Evolutionary conservation across 257 asterid species (phyloP).

Genomic region (Craterostigma plantagineum): DNA sequence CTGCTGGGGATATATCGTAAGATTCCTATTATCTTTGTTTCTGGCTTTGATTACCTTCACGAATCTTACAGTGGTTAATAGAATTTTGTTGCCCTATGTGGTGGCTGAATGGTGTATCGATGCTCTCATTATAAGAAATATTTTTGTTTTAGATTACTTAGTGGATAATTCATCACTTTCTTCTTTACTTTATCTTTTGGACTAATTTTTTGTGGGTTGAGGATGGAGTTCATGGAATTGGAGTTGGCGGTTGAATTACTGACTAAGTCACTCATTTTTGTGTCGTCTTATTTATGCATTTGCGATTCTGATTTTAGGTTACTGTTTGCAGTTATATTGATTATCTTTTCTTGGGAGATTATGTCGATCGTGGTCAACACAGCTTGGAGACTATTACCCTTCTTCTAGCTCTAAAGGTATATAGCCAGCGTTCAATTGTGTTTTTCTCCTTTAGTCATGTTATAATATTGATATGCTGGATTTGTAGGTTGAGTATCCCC

Average conservation of each 20-base stretch:
- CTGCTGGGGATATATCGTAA: conserved; percentile 92
- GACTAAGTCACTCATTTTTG: no score
- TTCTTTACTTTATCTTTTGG: no score
- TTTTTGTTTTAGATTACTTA: no score
- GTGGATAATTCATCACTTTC: no score
- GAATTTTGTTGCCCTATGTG: no score
- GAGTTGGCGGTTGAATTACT: no score
- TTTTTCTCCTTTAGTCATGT: not conserved
- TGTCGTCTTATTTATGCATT: no score
- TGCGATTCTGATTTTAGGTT: no score
- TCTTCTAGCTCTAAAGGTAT: conserved; percentile 23
- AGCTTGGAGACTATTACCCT: conserved; percentile 92
- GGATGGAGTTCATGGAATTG: no score
- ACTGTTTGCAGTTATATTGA: conserved; percentile 55
- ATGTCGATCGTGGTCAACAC: conserved; percentile 99
- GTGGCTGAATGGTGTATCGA: no score
- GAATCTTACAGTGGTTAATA: not conserved
- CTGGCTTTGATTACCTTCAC: not conserved
- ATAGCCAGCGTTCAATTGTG: not conserved
- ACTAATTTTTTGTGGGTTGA: no score
- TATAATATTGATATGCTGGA: conserved; percentile 5
- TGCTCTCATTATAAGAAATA: no score
- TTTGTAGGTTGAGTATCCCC: conserved; percentile 74
- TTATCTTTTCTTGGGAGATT: conserved; percentile 96
- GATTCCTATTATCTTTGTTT: conserved; percentile 8